phyloP scores from a whole-genome alignment of 306 rosid genomes.

The Malus sylvestris region DNA sequence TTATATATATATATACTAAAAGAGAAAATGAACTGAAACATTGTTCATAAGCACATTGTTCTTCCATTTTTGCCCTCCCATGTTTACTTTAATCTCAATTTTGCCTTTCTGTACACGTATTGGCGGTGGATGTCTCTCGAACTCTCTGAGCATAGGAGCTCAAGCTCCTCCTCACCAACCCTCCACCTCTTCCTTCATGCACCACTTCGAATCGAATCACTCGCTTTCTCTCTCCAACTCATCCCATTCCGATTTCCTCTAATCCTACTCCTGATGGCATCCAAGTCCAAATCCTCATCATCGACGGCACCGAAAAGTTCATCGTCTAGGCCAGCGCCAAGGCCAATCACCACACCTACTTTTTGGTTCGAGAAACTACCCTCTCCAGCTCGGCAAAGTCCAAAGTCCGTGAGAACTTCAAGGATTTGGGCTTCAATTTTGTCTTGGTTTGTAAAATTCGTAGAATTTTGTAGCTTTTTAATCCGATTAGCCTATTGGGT shows the following conservation, averaged over 20 bases:
- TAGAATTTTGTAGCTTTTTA: background rate
- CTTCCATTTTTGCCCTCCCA: no score
- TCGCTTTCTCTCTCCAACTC: background rate
- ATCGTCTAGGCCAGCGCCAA: conserved; percentile 5
- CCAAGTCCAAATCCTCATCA: conserved; percentile 26
- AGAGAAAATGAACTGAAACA: no score
- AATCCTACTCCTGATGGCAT: conserved; percentile 2
- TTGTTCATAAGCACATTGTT: no score
- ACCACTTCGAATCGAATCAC: background rate
- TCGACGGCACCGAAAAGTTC: conserved; percentile 35
- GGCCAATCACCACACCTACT: conserved; percentile 27
- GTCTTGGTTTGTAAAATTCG: conserved; percentile 4
- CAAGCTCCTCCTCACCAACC: no score
- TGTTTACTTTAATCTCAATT: no score
- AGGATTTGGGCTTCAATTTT: conserved; percentile 16
- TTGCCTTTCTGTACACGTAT: no score
- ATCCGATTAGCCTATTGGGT: background rate
- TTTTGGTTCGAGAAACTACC: conserved; percentile 23
- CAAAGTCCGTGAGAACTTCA: conserved; percentile 18
- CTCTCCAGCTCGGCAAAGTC: conserved; percentile 19
- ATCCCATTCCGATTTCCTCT: background rate
- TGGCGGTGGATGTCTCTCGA: no score
- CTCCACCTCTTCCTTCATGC: no score
- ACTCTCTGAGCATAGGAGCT: no score
- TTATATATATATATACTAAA: no score